phyloP scores from a whole-genome alignment of 2,329 filamentous ascomycete genomes.

The Mycosphaerella arachidis region DNA sequence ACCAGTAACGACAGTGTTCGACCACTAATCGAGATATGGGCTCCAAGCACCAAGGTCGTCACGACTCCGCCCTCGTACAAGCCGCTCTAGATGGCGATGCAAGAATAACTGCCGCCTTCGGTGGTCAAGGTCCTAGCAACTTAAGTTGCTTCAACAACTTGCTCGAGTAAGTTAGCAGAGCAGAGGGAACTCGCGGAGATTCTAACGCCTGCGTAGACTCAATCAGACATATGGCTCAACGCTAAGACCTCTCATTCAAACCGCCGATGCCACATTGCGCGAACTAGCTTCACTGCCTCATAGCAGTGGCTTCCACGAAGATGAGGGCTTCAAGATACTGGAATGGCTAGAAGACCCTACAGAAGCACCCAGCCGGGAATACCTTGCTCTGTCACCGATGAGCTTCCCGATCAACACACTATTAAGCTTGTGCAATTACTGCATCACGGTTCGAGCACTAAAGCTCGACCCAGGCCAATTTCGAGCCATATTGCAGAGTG shows the following conservation, averaged over 20 bases:
- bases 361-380: not conserved
- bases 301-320: not conserved
- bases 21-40: not conserved
- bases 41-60: not conserved
- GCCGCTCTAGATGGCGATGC: not conserved
- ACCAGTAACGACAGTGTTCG: not conserved
- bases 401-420: not conserved
- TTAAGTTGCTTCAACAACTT: not conserved
- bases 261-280: not conserved
- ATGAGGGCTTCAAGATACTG: not conserved
- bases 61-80: not conserved
- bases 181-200: too few species aligned
- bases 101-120: not conserved
- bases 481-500: slow-evolving; percentile 73
- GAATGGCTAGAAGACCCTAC: not conserved
- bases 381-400: not conserved
- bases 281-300: not conserved
- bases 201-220: not conserved
- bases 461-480: slow-evolving; percentile 64
- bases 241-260: not conserved
- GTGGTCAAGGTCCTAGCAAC: not conserved
- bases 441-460: not conserved
- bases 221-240: not conserved
- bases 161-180: not conserved
- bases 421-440: not conserved